Evolutionary conservation across 345 rosid genomes (phyloP).

Genomic region (Eucalyptus erythrocorys): DNA sequence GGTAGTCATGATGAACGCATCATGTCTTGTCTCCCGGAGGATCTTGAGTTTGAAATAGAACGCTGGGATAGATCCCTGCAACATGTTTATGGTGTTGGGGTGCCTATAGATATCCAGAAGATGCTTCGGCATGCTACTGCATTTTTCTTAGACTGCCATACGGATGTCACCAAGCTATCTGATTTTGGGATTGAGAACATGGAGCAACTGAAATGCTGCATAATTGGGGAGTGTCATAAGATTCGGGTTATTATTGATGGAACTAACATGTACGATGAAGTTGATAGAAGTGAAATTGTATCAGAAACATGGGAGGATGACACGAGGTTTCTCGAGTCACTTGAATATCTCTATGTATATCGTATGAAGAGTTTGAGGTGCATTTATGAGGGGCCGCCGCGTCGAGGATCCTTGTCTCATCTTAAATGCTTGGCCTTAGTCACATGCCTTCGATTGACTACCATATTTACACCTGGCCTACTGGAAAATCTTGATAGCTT

Average conservation of each 20-base stretch:
- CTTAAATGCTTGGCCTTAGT: neutral
- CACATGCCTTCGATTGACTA: neutral
- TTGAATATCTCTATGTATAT: neutral
- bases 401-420: neutral
- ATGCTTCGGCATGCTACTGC: neutral
- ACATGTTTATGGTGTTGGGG: neutral
- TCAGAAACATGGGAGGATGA: accelerated
- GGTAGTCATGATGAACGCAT: too few relatives aligned
- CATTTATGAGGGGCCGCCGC: neutral
- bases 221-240: neutral
- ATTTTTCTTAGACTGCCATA: neutral
- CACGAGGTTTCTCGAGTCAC: accelerated
- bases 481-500: neutral
- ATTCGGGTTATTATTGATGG: too few relatives aligned
- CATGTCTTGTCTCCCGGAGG: too few relatives aligned
- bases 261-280: too few relatives aligned
- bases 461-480: neutral
- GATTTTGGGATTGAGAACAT: neutral
- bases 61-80: neutral
- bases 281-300: neutral
- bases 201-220: neutral
- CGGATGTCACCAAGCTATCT: neutral
- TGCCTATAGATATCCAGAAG: neutral
- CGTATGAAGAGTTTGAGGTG: neutral
- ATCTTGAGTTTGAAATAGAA: too few relatives aligned